Conservation (phyloP, 768 basidiomycete species). For the Thelephora ganbajun region DNA sequence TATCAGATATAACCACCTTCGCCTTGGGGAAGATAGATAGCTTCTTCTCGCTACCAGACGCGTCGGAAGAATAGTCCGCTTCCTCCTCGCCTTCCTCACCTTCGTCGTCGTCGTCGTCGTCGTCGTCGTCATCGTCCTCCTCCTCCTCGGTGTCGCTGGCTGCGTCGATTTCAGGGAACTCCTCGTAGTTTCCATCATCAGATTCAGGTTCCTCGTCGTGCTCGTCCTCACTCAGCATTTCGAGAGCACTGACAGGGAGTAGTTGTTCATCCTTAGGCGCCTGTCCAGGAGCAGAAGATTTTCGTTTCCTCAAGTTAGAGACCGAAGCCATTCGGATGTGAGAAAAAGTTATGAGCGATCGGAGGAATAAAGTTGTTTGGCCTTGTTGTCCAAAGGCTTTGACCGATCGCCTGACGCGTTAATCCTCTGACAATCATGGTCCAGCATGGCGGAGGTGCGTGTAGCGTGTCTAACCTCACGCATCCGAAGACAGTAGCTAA, state of each 20-base stretch:
- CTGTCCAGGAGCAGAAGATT: constrained; percentile 31
- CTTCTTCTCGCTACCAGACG: constrained; percentile 22
- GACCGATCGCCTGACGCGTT: neutral
- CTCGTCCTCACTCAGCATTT: constrained; percentile 70
- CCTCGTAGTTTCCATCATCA: constrained; percentile 17
- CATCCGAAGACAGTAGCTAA: neutral
- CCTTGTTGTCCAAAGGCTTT: neutral
- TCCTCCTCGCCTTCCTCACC: constrained; percentile 20
- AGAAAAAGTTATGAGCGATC: neutral
- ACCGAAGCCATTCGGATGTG: neutral
- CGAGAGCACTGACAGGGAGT: constrained; percentile 34
- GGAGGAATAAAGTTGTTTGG: neutral
- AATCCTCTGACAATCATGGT: constrained; percentile 36
- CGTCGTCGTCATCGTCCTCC: constrained; percentile 20
- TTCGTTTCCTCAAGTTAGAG: constrained; percentile 38
- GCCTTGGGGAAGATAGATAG: constrained; percentile 46
- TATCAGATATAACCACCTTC: constrained; percentile 58
- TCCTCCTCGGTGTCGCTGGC: constrained; percentile 23
- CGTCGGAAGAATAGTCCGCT: too few relatives aligned
- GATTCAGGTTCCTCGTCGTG: constrained; percentile 19
- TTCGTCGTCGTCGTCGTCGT: constrained; percentile 21
- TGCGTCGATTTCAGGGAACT: constrained; percentile 20
- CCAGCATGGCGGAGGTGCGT: constrained; percentile 75
- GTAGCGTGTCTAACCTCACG: neutral
- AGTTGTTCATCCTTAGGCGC: constrained; percentile 13